Percentiles rank a stretch among this genome's conserved stretches.
phyloP scores from a whole-genome alignment of 2,329 filamentous ascomycete genomes.

The Fusarium piperis region DNA sequence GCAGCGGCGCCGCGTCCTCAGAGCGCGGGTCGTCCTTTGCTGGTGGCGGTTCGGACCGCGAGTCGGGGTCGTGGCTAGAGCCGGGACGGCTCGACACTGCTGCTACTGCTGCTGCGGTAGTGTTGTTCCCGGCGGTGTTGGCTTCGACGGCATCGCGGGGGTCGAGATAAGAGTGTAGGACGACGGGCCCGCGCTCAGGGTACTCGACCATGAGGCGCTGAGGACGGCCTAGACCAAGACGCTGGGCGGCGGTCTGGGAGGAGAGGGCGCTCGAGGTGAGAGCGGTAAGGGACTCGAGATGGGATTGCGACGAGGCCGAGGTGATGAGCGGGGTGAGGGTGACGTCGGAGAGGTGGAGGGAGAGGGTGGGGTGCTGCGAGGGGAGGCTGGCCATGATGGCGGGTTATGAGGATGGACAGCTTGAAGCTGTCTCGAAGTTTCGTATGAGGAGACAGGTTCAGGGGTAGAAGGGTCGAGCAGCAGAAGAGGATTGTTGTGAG shows the following conservation, averaged over 20 bases:
- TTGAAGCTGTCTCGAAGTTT: not conserved
- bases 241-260: conserved; percentile 61
- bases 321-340: conserved; percentile 67
- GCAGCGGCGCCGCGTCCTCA: conserved; percentile 58
- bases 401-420: conserved; percentile 9
- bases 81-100: conserved; percentile 13
- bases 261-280: conserved; percentile 64
- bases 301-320: conserved; percentile 56
- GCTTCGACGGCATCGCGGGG: conserved; percentile 43
- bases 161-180: conserved; percentile 59
- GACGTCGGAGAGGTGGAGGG: conserved; percentile 67
- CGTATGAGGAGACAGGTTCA: not conserved
- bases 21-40: conserved; percentile 34
- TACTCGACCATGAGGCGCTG: conserved; percentile 69
- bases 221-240: conserved; percentile 63
- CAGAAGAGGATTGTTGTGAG: not conserved
- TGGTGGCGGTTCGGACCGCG: conserved; percentile 20
- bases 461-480: not conserved
- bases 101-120: conserved; percentile 2
- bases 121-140: conserved; percentile 11
- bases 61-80: conserved; percentile 24
- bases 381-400: conserved; percentile 53
- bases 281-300: conserved; percentile 60
- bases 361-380: conserved; percentile 60
- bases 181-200: conserved; percentile 53